Base-by-base conservation (phyloP, 495 filamentous ascomycete species). In the Pyrenopolyporus hunteri region DNA sequence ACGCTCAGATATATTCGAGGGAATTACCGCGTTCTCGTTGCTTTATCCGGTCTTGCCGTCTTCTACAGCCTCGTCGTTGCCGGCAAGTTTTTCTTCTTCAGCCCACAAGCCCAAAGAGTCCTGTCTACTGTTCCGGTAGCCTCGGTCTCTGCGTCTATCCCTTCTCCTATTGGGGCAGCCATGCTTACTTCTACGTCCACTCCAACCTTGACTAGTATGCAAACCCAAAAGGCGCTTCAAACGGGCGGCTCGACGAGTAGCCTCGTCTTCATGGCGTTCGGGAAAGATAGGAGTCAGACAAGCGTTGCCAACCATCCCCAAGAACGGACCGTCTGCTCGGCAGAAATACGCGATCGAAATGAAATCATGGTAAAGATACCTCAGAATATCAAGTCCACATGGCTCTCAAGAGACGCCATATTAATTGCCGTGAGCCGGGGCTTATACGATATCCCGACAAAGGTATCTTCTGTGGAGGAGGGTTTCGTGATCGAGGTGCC, bases 401-500 rank as follows among this genome's bases (percentile, higher is more conserved):
- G 75, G 73, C 64, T 79, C 16, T 66, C 72, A 5, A 75, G 69
- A 39, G 76, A 76, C 20, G 73, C 76, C 6, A 73, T 81, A 42
- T 57, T 74, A 26, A 73, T 81, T 36, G 69, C 72, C n/a, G 77
- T 78, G 10, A 72, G 57, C 46, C 78, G 78, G 10, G 72, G 71
- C n/a, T 55, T 73, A 8, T 56, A 72, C 14, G 59, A 64, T 6
- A 60, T 81, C 44, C 71, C 72, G 56, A 75, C 71, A 2, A 76
- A 75, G 57, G 67, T 79, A 11, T 76, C 74, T 4, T 71, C 70
- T 6, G 59, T 75, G 26, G 74, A 78, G 20, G 74, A 79, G 19
- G 79, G 79, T 1, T 72, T 81, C 46, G 20, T 79, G 19, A 71
- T 80, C n/a, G 73, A 76, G 44, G 66, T 82, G 28, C 53, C 56